phyloP scores from a whole-genome alignment of 2,329 filamentous ascomycete species.

The Scedosporium minutisporum region DNA sequence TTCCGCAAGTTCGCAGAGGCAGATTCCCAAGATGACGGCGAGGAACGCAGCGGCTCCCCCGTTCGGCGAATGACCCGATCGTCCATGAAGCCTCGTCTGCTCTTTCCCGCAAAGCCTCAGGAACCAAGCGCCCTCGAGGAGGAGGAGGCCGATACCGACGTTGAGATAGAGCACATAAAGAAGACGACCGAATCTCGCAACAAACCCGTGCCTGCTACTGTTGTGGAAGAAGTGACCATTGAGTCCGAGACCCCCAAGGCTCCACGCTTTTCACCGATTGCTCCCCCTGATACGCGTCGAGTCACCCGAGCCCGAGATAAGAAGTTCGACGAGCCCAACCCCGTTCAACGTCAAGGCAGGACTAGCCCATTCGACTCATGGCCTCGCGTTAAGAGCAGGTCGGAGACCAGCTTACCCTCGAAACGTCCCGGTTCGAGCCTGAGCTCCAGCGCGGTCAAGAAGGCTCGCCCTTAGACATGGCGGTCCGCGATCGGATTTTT shows the following conservation, averaged over 20 bases:
- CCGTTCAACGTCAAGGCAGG: slow-evolving; percentile 28
- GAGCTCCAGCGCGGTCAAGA: slow-evolving; percentile 21
- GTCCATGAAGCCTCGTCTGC: slow-evolving; percentile 60
- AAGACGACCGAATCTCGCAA: slow-evolving; percentile 16
- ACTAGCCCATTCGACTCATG: slow-evolving; percentile 58
- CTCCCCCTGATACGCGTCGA: slow-evolving; percentile 53
- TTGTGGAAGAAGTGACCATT: not conserved
- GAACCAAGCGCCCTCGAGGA: slow-evolving; percentile 38
- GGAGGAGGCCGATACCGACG: slow-evolving; percentile 50
- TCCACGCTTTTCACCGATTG: slow-evolving; percentile 45
- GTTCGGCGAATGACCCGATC: slow-evolving; percentile 48
- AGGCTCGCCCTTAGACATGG: slow-evolving; percentile 21
- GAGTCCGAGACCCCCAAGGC: slow-evolving; percentile 39
- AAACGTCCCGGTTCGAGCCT: slow-evolving; percentile 32
- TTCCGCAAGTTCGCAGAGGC: slow-evolving; percentile 57
- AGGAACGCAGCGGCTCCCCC: slow-evolving; percentile 18
- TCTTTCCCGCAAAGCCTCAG: slow-evolving; percentile 52
- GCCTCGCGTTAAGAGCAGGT: slow-evolving; percentile 51
- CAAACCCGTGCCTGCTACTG: slow-evolving; percentile 15
- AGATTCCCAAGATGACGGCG: slow-evolving; percentile 22
- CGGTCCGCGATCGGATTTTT: not conserved
- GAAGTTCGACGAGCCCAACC: slow-evolving; percentile 30
- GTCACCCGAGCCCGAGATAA: slow-evolving; percentile 48
- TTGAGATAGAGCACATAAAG: slow-evolving; percentile 27
- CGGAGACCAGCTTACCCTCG: slow-evolving; percentile 12